Conservation (phyloP, 164 flowering plant species). For the Protea cynaroides region DNA sequence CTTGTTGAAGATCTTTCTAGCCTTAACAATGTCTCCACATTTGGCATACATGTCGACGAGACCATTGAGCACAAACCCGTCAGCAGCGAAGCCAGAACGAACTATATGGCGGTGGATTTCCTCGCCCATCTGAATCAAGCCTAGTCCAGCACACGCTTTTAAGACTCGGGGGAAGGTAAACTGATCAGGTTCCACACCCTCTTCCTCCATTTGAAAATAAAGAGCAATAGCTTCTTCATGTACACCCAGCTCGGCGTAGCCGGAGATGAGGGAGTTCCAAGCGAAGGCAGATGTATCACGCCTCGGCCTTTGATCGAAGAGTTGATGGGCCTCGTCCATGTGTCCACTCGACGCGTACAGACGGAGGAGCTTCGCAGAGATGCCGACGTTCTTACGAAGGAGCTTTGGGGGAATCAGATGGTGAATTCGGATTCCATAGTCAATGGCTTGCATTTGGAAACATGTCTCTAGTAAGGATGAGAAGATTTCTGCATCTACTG, state of each 20-base stretch:
- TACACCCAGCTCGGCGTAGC: constrained; percentile 55
- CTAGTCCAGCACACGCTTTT: constrained; percentile 78
- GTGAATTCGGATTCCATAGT: constrained; percentile 50
- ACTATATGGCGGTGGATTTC: constrained; percentile 62
- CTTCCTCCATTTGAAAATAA: constrained; percentile 82
- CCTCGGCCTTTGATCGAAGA: constrained; percentile 73
- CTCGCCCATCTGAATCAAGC: constrained; percentile 57
- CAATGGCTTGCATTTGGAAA: constrained; percentile 39
- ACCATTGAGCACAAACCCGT: constrained; percentile 61
- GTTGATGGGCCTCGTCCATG: constrained; percentile 54
- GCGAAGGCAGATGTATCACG: constrained; percentile 45
- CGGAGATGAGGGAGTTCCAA: constrained; percentile 83
- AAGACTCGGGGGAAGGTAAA: constrained; percentile 79
- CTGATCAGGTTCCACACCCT: constrained; percentile 65
- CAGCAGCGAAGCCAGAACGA: constrained; percentile 46
- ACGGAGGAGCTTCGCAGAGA: constrained; percentile 64
- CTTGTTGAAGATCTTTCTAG: constrained; percentile 55
- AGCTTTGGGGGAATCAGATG: constrained; percentile 51
- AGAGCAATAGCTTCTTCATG: constrained; percentile 80
- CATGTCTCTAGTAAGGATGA: constrained; percentile 77
- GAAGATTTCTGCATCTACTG: constrained; percentile 42
- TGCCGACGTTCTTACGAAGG: constrained; percentile 40
- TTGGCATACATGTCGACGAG: constrained; percentile 90
- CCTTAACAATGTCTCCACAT: constrained; percentile 81
- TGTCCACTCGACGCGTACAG: constrained; percentile 54